Conservation (phyloP, 179 eudicot genomes). For the Beta lomatogona region DNA sequence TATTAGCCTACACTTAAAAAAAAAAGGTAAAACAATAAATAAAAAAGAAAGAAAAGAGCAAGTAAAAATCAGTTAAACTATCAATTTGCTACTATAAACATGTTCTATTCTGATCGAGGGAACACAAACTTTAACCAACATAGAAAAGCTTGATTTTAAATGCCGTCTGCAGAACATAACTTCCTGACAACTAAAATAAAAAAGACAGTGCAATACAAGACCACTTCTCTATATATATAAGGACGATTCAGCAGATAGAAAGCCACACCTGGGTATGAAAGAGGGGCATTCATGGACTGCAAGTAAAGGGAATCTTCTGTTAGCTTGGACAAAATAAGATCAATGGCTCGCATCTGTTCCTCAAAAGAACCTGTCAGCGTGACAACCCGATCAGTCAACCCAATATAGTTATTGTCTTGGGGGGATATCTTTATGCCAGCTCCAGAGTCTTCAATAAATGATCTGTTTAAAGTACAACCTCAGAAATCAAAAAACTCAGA, state of each 20-base stretch:
- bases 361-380: slow-evolving; percentile 75
- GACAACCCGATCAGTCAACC: slow-evolving; percentile 87
- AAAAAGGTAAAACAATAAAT: no score
- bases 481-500: slow-evolving; percentile 14
- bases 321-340: slow-evolving; percentile 72
- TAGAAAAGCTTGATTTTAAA: background rate
- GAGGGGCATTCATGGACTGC: slow-evolving; percentile 71
- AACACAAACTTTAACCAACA: background rate
- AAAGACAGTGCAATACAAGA: no score
- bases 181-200: background rate
- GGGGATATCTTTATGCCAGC: slow-evolving; percentile 96
- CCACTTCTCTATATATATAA: background rate
- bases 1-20: no score
- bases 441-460: slow-evolving; percentile 88
- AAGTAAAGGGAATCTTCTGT: slow-evolving; percentile 76
- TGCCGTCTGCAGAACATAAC: background rate
- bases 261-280: slow-evolving; percentile 75
- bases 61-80: no score
- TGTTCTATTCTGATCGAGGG: background rate
- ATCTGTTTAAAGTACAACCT: slow-evolving; percentile 46
- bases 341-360: slow-evolving; percentile 84
- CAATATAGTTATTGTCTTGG: slow-evolving; percentile 73
- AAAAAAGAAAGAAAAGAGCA: no score
- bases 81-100: background rate
- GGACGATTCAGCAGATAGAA: background rate